phyloP scores from a whole-genome alignment of 2,329 filamentous ascomycete genomes.

The Exophiala dermatitidis region DNA sequence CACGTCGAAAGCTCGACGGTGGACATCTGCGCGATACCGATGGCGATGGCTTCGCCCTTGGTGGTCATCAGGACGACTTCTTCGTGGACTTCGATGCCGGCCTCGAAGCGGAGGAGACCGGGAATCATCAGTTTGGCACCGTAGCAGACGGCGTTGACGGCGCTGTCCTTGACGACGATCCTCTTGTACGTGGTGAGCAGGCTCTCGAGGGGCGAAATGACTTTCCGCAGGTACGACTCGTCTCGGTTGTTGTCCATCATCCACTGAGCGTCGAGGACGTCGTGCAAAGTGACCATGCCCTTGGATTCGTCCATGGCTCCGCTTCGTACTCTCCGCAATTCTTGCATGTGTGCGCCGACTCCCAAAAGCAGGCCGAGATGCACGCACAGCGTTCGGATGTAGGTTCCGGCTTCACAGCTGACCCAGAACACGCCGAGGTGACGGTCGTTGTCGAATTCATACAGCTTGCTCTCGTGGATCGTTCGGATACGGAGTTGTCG shows the following conservation, averaged over 20 bases:
- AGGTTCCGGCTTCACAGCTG: constrained; percentile 96
- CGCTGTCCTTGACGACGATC: constrained; percentile 93
- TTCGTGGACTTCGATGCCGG: constrained; percentile 86
- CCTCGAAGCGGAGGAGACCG: constrained; percentile 85
- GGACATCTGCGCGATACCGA: constrained; percentile 96
- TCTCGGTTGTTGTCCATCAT: constrained; percentile 91
- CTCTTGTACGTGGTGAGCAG: constrained; percentile 91
- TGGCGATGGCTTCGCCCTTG: constrained; percentile 95
- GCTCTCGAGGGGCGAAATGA: constrained; percentile 88
- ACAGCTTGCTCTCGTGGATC: constrained; percentile 91
- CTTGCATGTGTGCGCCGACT: constrained; percentile 96
- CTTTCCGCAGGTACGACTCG: constrained; percentile 81
- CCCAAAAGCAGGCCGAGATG: constrained; percentile 72
- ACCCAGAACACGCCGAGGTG: constrained; percentile 99
- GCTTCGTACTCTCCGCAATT: constrained; percentile 84
- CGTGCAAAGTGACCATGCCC: constrained; percentile 86
- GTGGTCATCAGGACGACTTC: constrained; percentile 98
- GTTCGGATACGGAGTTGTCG: constrained; percentile 96
- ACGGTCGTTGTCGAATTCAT: constrained; percentile 97
- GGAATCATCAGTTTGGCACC: constrained; percentile 99
- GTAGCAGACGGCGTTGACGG: constrained; percentile 96
- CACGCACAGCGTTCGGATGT: constrained; percentile 96
- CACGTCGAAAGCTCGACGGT: constrained; percentile 94
- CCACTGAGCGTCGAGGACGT: constrained; percentile 94
- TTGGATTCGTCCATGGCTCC: constrained; percentile 92